phyloP scores from a whole-genome alignment of 441 rosid species.

The Jatropha multifida region DNA sequence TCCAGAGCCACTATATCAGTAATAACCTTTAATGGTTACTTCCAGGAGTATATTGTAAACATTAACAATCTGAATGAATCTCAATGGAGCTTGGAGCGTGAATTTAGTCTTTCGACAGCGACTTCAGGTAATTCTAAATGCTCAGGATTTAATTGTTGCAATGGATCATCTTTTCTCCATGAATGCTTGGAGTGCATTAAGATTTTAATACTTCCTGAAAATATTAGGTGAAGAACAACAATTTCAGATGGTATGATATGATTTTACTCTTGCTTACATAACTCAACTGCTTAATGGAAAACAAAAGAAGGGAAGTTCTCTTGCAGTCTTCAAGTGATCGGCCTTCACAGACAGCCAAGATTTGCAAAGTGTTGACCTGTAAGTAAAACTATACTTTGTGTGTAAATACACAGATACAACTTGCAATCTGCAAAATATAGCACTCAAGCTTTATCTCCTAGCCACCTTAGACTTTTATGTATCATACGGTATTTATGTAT shows the following conservation, averaged over 20 bases:
- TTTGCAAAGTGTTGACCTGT: not conserved
- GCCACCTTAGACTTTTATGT: not conserved
- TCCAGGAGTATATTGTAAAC: constrained; percentile 65
- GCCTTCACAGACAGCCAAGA: constrained; percentile 1
- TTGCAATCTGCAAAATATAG: not conserved
- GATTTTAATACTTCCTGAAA: not conserved
- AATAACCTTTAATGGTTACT: constrained; percentile 66
- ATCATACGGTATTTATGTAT: not conserved
- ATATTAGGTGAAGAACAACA: constrained; percentile 32
- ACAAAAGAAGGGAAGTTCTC: not conserved
- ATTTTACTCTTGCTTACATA: not conserved
- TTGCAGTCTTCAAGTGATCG: not conserved
- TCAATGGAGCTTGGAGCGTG: constrained; percentile 69
- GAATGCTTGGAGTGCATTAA: not conserved
- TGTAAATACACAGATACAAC: not conserved
- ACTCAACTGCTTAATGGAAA: constrained; percentile 2
- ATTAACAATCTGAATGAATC: constrained; percentile 52
- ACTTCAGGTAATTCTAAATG: constrained; percentile 24
- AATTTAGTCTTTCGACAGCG: constrained; percentile 53
- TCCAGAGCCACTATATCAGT: constrained; percentile 64
- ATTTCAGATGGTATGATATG: constrained; percentile 32
- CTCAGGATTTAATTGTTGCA: not conserved
- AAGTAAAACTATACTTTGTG: not conserved
- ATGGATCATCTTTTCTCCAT: not conserved
- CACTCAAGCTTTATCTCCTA: not conserved